These are phyloP conservation scores for Penstemon barbatus DNA, from an alignment of 257 asterid genomes.

Conservation along the genomic window DNA sequence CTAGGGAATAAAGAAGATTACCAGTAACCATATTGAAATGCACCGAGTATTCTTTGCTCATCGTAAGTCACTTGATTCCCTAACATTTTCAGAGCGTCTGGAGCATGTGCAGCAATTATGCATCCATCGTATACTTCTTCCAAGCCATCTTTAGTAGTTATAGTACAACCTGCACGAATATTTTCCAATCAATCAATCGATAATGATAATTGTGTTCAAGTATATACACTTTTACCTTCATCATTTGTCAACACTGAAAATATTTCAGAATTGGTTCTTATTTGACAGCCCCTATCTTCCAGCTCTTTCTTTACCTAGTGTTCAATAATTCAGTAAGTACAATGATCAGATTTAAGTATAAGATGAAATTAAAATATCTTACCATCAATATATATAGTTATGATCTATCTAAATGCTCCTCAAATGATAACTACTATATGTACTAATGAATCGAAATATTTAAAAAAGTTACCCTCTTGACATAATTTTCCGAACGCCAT, in stretches of 20 bases:
- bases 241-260: slow-evolving; percentile 51
- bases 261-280: slow-evolving; percentile 63
- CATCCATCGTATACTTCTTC: slow-evolving; percentile 59
- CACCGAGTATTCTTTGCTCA: slow-evolving; percentile 78
- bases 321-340: not conserved
- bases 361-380: no score
- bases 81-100: slow-evolving; percentile 72
- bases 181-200: no score
- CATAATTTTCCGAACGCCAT: slow-evolving; percentile 70
- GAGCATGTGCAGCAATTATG: slow-evolving; percentile 91
- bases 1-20: no score
- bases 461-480: slow-evolving; percentile 45
- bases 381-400: no score
- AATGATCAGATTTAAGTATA: no score
- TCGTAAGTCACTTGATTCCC: slow-evolving; percentile 71
- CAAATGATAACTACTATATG: no score
- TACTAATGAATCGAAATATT: no score
- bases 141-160: slow-evolving; percentile 54
- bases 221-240: slow-evolving; percentile 37
- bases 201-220: no score
- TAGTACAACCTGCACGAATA: slow-evolving; percentile 50
- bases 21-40: slow-evolving; percentile 65
- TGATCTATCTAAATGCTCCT: no score
- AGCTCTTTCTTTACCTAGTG: slow-evolving; percentile 61
- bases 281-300: slow-evolving; percentile 65